Evolutionary conservation across 352 stramenopile species (phyloP), one percentile per base, ranked within the genome.

Genomic region (Pythium pyrilobum): DNA sequence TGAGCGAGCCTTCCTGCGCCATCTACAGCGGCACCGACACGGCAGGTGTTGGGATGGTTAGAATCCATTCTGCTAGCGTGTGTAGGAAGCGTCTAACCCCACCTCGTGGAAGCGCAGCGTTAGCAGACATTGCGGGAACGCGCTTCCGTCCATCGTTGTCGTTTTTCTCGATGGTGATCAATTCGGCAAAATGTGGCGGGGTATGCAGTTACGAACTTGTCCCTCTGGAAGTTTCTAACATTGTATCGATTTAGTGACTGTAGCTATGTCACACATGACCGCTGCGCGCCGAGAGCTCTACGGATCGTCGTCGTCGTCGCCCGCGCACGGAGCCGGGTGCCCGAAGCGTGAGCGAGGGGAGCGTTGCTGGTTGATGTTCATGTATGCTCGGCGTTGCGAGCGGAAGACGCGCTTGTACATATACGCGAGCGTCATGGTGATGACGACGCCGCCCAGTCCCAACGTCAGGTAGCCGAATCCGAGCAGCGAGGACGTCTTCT

Each of bases 391-490:
- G 27, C 68, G 72, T 54, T 66, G 48, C 4, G 67, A 70, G 7
- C 69, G 67, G 67, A 89, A 90, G 13, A 92, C 67, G 16, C 77
- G 82, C 37, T 70, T 68, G 59, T 92, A 92, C 36, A 90, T 66
- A 49, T 82, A 83, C 46, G 70, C 61, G 33, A 90, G 24, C 2
- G 81, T 86, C 21, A 77, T 39, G 11, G 70, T 53, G 62, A 89
- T 77, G 52, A 92, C 66, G 43, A 90, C 46, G 3, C 67, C 73
- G 23, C 82, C 82, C 3, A 73, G 76, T 24, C 53, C 76, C 18
- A 92, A 70, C 28, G 85, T 81, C 45, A 87, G 33, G 55, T 87
- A 85, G 11, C 82, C 82, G 21, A 87, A 71, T 20, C 60, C 57
- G 16, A 81, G 63, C 52, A 92, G 47, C 27, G 71, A 86, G 5